Evolutionary conservation across 352 stramenopile species (phyloP).

Genomic region (Phytophthora litchii): DNA sequence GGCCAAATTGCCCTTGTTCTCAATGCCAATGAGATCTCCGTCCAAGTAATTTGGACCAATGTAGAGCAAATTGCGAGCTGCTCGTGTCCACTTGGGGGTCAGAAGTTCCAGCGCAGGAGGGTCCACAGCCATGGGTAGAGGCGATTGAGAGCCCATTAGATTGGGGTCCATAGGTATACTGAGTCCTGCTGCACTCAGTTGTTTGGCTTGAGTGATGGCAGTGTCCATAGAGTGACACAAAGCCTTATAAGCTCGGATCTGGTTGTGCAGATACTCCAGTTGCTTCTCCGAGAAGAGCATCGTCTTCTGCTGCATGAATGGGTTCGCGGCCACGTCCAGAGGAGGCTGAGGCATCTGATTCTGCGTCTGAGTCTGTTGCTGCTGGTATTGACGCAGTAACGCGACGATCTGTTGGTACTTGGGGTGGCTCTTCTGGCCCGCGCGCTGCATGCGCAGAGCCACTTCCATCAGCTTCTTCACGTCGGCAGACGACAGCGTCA

Average conservation of each 20-base stretch:
- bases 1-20: conserved; percentile 49
- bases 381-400: conserved; percentile 81
- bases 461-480: conserved; percentile 86
- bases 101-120: conserved; percentile 34
- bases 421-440: conserved; percentile 76
- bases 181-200: conserved; percentile 10
- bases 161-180: conserved; percentile 4
- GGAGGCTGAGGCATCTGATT: conserved; percentile 24
- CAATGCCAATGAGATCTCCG: conserved; percentile 66
- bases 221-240: conserved; percentile 87
- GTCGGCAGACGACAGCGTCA: conserved; percentile 63
- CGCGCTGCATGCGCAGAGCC: conserved; percentile 80
- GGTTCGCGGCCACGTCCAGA: conserved; percentile 58
- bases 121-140: conserved; percentile 4
- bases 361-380: conserved; percentile 41
- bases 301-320: conserved; percentile 71
- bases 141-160: neutral
- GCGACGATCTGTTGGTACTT: conserved; percentile 88
- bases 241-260: conserved; percentile 86
- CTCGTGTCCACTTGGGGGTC: conserved; percentile 72
- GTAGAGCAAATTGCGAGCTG: conserved; percentile 54
- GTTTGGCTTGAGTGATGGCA: conserved; percentile 42
- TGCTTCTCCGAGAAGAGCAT: conserved; percentile 87
- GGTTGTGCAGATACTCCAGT: conserved; percentile 83
- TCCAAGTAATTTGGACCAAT: conserved; percentile 71